Percentiles rank a stretch among this genome's conserved stretches.
Conservation (phyloP, 169 alveolate species). For the Eimeria praecox region DNA sequence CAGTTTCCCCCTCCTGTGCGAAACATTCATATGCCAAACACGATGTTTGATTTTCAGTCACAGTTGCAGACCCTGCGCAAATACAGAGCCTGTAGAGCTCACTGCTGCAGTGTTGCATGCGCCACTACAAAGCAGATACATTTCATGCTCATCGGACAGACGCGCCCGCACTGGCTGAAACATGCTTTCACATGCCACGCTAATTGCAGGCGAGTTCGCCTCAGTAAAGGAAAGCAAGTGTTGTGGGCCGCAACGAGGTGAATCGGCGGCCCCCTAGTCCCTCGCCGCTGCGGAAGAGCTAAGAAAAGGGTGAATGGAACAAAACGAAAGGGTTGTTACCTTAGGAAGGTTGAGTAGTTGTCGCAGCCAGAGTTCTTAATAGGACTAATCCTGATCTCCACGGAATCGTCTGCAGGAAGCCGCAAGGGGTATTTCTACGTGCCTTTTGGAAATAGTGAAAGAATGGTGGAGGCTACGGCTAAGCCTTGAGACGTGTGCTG, state of each 20-base stretch:
- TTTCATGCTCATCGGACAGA: not conserved
- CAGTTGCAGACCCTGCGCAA: not conserved
- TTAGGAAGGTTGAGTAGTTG: conserved; percentile 22
- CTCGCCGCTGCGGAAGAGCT: too few species aligned
- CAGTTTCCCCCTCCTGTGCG: conserved; percentile 58
- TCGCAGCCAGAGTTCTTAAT: conserved; percentile 68
- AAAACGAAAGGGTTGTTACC: not conserved
- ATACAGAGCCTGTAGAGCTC: not conserved
- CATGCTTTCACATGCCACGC: not conserved
- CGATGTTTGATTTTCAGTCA: not conserved
- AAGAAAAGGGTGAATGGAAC: not conserved
- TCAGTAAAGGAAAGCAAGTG: not conserved
- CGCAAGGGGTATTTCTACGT: conserved; percentile 77
- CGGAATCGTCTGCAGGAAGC: conserved; percentile 92
- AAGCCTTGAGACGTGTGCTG: not conserved
- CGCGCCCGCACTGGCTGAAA: not conserved
- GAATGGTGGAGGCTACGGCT: not conserved
- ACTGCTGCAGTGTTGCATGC: not conserved
- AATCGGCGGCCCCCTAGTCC: too few species aligned
- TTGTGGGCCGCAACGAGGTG: too few species aligned
- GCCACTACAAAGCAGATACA: not conserved
- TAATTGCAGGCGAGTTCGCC: too few species aligned
- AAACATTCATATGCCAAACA: not conserved
- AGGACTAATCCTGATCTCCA: conserved; percentile 86
- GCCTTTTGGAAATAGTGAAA: not conserved